Evolutionary conservation across 2,329 filamentous ascomycete species (phyloP), one percentile per base, ranked within the genome.

Genomic region (Phaeosphaeriaceae sp.): DNA sequence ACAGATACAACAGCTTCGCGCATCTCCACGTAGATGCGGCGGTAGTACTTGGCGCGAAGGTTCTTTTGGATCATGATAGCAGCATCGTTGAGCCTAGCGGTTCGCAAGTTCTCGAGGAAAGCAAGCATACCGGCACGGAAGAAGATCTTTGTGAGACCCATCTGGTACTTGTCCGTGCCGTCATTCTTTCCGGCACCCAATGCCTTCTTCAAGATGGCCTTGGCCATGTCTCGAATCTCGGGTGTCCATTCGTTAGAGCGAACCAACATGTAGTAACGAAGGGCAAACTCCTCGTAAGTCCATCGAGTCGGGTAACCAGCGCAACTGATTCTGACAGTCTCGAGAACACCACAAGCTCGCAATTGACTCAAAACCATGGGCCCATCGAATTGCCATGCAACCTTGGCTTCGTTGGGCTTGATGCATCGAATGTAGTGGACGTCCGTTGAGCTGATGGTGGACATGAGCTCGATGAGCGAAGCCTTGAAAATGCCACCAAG

Each of bases 61-160:
- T 99, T 99, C 88, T 99, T 99, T 80, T 99, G 95, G 56, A 99
- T 99, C 88, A 99, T 91, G 69, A 96, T 91, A 13, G 95, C 95
- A 67, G 93, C 96, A 66, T 93, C 91, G 75, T 96, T 98, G 74
- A 99, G 85, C 58, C 93, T 89, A 65, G 85, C 92, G 13, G 95
- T 97, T 58, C 95, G 89, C 65, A 97, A 84, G 67, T 97, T 97
- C 80, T 99, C 95, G 51, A 99, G 83, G 82, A 97, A 97, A 7
- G 95, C 95, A 69, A 99, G 89, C 95, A 99, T 99, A 78, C 95
- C 95, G 55, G 95, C 95, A 60, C 95, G 91, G 88, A 99, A 99
- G 83, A 99, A 99, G 75, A 99, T 97, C 83, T 99, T 99, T 52
- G 94, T 98, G 66, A 98, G 84, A 81, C 95, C 95, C 64, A 99